A percentile compares a stretch with the other conserved stretches of the same genome.
These are phyloP conservation scores for Scedosporium boydii DNA, from an alignment of 2,329 filamentous ascomycete genomes.

Conservation along the genomic window DNA sequence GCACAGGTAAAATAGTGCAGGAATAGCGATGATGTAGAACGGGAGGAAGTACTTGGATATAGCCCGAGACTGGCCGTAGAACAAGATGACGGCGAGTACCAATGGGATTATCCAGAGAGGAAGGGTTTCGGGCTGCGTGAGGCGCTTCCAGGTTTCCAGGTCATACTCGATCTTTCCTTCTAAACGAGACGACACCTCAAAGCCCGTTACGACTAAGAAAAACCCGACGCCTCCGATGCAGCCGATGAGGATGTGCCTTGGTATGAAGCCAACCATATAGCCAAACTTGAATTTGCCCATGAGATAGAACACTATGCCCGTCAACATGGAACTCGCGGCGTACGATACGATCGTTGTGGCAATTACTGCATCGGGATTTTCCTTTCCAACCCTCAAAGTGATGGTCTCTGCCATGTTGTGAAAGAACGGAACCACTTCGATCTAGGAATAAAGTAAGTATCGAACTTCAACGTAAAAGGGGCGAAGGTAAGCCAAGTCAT, in stretches of 20 bases:
- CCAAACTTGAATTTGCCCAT: slow-evolving; percentile 84
- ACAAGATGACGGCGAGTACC: slow-evolving; percentile 62
- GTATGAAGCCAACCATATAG: slow-evolving; percentile 93
- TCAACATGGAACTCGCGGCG: slow-evolving; percentile 81
- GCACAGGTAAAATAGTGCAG: slow-evolving; percentile 67
- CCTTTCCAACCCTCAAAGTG: slow-evolving; percentile 64
- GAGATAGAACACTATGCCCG: slow-evolving; percentile 81
- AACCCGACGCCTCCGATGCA: slow-evolving; percentile 96
- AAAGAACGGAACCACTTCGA: slow-evolving; percentile 97
- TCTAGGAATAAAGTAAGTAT: slow-evolving; percentile 33
- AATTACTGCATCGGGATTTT: slow-evolving; percentile 76
- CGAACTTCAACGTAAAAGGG: neutral
- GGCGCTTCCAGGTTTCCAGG: slow-evolving; percentile 61
- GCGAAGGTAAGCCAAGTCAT: slow-evolving; percentile 7
- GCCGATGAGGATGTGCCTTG: slow-evolving; percentile 88
- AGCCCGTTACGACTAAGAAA: slow-evolving; percentile 83
- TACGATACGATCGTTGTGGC: slow-evolving; percentile 92
- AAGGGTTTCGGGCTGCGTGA: slow-evolving; percentile 65
- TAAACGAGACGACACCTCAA: slow-evolving; percentile 86
- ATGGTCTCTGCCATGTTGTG: slow-evolving; percentile 96
- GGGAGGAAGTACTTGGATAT: slow-evolving; percentile 81
- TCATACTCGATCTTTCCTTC: slow-evolving; percentile 80
- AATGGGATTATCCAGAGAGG: slow-evolving; percentile 79
- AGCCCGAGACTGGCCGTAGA: slow-evolving; percentile 65
- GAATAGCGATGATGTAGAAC: slow-evolving; percentile 73